Percentiles rank a stretch among this genome's conserved stretches.
These are phyloP conservation scores for Cicer judaicum DNA, from an alignment of 306 rosid genomes.

Conservation along the genomic window DNA sequence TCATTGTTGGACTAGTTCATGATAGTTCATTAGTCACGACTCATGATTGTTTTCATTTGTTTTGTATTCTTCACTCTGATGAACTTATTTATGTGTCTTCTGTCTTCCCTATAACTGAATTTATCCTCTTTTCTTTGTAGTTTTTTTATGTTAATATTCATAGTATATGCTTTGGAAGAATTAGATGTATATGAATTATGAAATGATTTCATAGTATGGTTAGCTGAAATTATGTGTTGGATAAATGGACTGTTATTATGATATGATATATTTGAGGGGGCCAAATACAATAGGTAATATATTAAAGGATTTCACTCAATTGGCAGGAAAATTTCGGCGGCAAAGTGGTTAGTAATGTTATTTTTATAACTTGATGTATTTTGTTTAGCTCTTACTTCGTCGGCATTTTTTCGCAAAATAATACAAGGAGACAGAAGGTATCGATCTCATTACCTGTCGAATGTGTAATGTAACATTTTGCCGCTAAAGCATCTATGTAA, in stretches of 20 bases:
- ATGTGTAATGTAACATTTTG: too few species aligned
- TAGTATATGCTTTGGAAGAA: conserved; percentile 22
- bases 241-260: conserved; percentile 5
- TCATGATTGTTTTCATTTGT: conserved; percentile 5
- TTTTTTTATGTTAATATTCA: not conserved
- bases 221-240: conserved; percentile 3
- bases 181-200: not conserved
- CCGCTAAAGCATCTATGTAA: too few species aligned
- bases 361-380: too few species aligned
- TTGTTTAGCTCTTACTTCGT: too few species aligned
- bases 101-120: not conserved
- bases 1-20: conserved; percentile 19
- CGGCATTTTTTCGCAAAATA: too few species aligned
- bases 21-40: not conserved
- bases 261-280: conserved; percentile 64
- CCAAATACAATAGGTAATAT: conserved; percentile 4
- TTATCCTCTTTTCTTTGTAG: not conserved
- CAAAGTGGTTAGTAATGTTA: too few species aligned
- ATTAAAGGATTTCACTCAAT: too few species aligned
- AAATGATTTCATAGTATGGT: conserved; percentile 1
- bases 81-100: conserved; percentile 8
- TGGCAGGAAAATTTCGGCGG: too few species aligned
- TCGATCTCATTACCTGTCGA: too few species aligned
- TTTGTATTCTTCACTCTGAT: not conserved
- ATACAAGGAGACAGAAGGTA: too few species aligned